A percentile compares a stretch with the other conserved stretches of the same genome.
These are phyloP conservation scores for Vaccinium vitisidaea DNA, from an alignment of 148 eudicot genomes.

Conservation along the genomic window DNA sequence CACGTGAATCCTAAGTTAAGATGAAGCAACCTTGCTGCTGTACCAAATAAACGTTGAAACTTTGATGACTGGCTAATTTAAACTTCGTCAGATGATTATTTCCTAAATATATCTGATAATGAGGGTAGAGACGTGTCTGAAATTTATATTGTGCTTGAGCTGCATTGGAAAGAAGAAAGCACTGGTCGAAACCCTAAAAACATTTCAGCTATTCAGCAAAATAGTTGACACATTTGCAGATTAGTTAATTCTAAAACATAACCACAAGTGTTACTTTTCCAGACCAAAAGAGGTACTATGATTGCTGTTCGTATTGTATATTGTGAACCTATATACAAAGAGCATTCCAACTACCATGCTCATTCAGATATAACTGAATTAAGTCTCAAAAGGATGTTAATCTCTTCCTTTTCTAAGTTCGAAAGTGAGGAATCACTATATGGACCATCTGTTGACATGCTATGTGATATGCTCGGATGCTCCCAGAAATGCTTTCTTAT, in stretches of 20 bases:
- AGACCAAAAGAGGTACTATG: background rate
- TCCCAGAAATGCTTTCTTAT: conserved; percentile 58
- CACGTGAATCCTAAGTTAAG: too few species aligned
- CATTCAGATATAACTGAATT: conserved; percentile 8
- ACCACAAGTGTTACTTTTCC: background rate
- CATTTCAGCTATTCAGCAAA: background rate
- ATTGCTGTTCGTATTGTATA: background rate
- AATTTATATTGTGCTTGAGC: background rate
- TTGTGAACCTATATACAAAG: background rate
- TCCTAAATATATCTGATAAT: background rate
- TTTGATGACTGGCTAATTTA: background rate
- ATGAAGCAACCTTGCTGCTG: background rate
- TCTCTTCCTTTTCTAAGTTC: conserved; percentile 24
- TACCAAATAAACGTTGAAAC: background rate
- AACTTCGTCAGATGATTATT: background rate
- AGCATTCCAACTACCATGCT: background rate
- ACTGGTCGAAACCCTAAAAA: background rate
- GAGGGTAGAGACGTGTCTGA: background rate
- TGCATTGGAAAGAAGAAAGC: background rate
- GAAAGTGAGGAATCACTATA: conserved; percentile 30
- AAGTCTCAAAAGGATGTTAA: conserved; percentile 17
- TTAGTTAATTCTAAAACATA: background rate
- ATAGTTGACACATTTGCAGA: background rate
- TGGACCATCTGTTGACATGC: conserved; percentile 29
- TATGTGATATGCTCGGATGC: conserved; percentile 29